Evolutionary conservation across 108 stramenopile species (phyloP).

Genomic region (Fragilaria crotonensis): DNA sequence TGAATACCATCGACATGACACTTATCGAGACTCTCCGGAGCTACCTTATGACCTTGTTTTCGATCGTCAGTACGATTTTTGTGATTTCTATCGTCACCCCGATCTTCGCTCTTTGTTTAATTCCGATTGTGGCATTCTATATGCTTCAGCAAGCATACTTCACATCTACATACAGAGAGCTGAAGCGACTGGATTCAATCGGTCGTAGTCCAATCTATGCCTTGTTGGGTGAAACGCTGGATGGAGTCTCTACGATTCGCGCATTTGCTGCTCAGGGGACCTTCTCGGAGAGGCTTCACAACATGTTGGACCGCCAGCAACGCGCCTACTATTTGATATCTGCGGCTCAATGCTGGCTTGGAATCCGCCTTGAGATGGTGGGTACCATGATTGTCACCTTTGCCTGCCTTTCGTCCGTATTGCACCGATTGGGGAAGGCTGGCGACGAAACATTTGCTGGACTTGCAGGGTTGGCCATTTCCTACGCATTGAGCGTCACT

Average conservation of each 20-base stretch:
- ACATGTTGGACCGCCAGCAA: slow-evolving; percentile 67
- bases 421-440: slow-evolving; percentile 26
- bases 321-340: slow-evolving; percentile 81
- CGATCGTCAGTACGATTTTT: slow-evolving; percentile 62
- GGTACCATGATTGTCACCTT: slow-evolving; percentile 74
- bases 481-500: slow-evolving; percentile 84
- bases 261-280: slow-evolving; percentile 74
- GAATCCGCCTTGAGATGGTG: slow-evolving; percentile 84
- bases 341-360: slow-evolving; percentile 93
- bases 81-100: slow-evolving; percentile 73
- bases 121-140: slow-evolving; percentile 37
- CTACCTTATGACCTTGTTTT: slow-evolving; percentile 62
- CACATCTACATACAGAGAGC: slow-evolving; percentile 68
- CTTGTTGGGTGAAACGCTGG: slow-evolving; percentile 87
- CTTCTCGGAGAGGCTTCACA: slow-evolving; percentile 56
- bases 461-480: slow-evolving; percentile 90
- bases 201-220: slow-evolving; percentile 86
- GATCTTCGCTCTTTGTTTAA: slow-evolving; percentile 32
- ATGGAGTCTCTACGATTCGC: slow-evolving; percentile 88
- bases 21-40: slow-evolving; percentile 59
- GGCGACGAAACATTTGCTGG: slow-evolving; percentile 69
- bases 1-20: slow-evolving; percentile 91
- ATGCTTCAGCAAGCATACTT: not conserved
- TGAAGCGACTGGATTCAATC: slow-evolving; percentile 87
- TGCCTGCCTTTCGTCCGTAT: slow-evolving; percentile 63